A percentile compares a stretch with the other conserved stretches of the same genome.
Evolutionary conservation across 2,329 filamentous ascomycete species (phyloP).

Genomic region (Aspergillus latus): DNA sequence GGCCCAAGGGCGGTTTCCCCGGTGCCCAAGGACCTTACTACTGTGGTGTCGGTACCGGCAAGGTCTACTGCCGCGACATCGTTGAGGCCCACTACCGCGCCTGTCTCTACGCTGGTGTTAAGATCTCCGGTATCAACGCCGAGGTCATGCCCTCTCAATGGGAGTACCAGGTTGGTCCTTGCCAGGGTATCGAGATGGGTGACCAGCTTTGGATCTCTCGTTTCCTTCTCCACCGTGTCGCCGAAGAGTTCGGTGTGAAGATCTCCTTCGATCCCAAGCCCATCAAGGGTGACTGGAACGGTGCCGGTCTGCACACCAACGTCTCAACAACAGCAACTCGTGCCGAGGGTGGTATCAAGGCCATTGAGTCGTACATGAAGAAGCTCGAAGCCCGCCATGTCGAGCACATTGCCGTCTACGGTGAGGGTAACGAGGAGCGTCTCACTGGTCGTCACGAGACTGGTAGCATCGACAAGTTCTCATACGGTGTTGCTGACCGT

Average conservation of each 20-base stretch:
- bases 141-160: constrained; percentile 98
- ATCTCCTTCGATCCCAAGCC: constrained; percentile 96
- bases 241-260: constrained; percentile 95
- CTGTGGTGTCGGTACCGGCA: constrained; percentile 96
- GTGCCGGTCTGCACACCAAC: constrained; percentile 89
- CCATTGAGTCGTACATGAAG: constrained; percentile 83
- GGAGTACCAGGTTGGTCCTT: constrained; percentile 97
- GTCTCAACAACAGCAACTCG: constrained; percentile 90
- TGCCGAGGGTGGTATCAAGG: constrained; percentile 88
- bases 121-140: constrained; percentile 97
- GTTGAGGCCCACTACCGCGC: constrained; percentile 93
- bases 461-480: constrained; percentile 88
- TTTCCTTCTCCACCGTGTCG: constrained; percentile 84
- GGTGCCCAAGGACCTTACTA: constrained; percentile 94
- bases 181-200: constrained; percentile 83
- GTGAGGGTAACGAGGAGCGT: constrained; percentile 91
- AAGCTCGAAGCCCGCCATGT: constrained; percentile 74
- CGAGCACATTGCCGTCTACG: constrained; percentile 90
- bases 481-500: constrained; percentile 92
- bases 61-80: constrained; percentile 97
- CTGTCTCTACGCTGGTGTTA: constrained; percentile 82
- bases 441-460: constrained; percentile 95
- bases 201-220: constrained; percentile 95
- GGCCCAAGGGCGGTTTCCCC: constrained; percentile 83
- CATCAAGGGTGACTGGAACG: constrained; percentile 95